A percentile compares a stretch with the other conserved stretches of the same genome.
Conservation (phyloP, 441 rosid genomes). For the Sinapis alba region DNA sequence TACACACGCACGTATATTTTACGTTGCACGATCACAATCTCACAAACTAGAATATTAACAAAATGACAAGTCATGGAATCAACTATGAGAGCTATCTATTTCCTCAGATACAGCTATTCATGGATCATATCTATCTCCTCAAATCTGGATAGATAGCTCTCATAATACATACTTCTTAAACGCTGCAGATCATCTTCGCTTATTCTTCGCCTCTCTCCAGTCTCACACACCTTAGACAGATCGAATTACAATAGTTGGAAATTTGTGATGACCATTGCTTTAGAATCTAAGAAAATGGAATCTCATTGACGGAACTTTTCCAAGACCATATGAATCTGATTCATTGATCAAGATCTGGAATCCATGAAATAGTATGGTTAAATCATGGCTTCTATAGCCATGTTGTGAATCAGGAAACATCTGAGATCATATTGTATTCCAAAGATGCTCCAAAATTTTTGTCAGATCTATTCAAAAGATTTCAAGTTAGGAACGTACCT, state of each 20-base stretch:
- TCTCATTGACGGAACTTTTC: neutral
- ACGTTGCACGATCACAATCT: neutral
- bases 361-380: neutral
- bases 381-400: neutral
- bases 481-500: neutral
- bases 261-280: neutral
- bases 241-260: neutral
- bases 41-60: neutral
- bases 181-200: neutral
- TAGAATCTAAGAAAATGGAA: neutral
- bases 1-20: slow-evolving; percentile 1
- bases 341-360: neutral
- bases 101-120: neutral
- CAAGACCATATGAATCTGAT: neutral
- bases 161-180: neutral
- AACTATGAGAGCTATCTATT: neutral
- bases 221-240: neutral
- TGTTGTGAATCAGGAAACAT: neutral
- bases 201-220: neutral
- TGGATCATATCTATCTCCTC: neutral
- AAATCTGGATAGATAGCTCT: neutral
- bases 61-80: neutral
- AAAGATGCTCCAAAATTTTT: neutral
- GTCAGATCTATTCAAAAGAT: neutral
- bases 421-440: neutral